phyloP scores from a whole-genome alignment of 129 eudicot genomes.

The Pseudognaphalium luteoalbum region DNA sequence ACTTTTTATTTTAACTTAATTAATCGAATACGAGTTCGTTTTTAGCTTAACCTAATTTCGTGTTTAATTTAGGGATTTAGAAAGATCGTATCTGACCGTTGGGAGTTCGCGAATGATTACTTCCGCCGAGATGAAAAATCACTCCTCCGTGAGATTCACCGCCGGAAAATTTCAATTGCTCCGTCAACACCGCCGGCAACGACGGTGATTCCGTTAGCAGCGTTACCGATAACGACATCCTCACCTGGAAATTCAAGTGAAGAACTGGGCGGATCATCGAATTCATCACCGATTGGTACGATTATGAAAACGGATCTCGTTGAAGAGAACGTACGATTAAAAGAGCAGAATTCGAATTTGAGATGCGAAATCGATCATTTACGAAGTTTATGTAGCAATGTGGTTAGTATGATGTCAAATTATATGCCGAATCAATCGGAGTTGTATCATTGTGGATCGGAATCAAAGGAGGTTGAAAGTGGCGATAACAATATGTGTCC shows the following conservation, averaged over 20 bases:
- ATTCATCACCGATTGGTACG: slow-evolving; percentile 48
- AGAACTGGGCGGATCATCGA: slow-evolving; percentile 64
- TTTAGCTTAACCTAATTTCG: background rate
- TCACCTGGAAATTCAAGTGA: slow-evolving; percentile 69
- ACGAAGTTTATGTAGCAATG: slow-evolving; percentile 49
- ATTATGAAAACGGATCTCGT: slow-evolving; percentile 42
- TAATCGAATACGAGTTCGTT: background rate
- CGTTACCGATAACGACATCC: slow-evolving; percentile 15
- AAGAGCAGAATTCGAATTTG: slow-evolving; percentile 53
- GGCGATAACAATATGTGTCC: slow-evolving; percentile 37
- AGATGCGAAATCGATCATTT: slow-evolving; percentile 53
- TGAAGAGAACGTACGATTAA: slow-evolving; percentile 68
- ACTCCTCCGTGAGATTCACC: slow-evolving; percentile 68
- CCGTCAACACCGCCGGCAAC: slow-evolving; percentile 7
- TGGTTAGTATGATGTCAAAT: slow-evolving; percentile 55
- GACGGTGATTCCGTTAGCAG: slow-evolving; percentile 8
- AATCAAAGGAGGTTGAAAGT: slow-evolving; percentile 25
- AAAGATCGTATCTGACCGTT: slow-evolving; percentile 73
- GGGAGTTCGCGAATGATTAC: slow-evolving; percentile 79
- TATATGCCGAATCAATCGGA: slow-evolving; percentile 32
- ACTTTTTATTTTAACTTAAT: background rate
- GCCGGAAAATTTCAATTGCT: slow-evolving; percentile 52
- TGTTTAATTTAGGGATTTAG: slow-evolving; percentile 59
- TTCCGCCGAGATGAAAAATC: slow-evolving; percentile 66
- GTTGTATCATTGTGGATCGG: slow-evolving; percentile 22